phyloP scores from a whole-genome alignment of 768 basidiomycete species.

The Russula sp. region DNA sequence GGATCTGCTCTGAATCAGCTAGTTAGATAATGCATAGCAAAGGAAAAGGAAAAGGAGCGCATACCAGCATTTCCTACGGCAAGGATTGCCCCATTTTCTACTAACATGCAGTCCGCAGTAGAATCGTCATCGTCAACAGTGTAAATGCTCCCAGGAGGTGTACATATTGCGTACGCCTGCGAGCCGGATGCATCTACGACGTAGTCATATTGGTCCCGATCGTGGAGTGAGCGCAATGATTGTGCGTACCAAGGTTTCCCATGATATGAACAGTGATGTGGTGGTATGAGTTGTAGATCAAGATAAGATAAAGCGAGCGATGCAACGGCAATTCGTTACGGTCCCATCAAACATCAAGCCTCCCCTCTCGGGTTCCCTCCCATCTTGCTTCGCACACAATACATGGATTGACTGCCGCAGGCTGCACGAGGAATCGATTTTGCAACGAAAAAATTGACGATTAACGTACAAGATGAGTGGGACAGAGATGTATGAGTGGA shows the following conservation, averaged over 20 bases:
- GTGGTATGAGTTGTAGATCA: not conserved
- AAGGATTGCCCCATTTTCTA: slow-evolving; percentile 20
- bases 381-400: too few species aligned
- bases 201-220: not conserved
- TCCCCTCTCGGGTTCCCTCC: too few species aligned
- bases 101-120: slow-evolving; percentile 19
- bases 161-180: slow-evolving; percentile 56
- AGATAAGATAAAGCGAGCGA: slow-evolving; percentile 17
- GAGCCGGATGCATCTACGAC: slow-evolving; percentile 30
- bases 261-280: not conserved
- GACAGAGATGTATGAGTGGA: slow-evolving; percentile 28
- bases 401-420: slow-evolving; percentile 16
- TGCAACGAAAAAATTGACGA: slow-evolving; percentile 27
- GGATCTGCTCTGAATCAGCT: slow-evolving; percentile 29
- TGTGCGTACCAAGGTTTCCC: slow-evolving; percentile 6
- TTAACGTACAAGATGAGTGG: slow-evolving; percentile 34
- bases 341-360: too few species aligned
- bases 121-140: slow-evolving; percentile 53
- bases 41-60: slow-evolving; percentile 25
- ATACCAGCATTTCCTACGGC: slow-evolving; percentile 17
- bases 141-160: slow-evolving; percentile 53
- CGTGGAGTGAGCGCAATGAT: not conserved
- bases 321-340: not conserved
- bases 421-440: slow-evolving; percentile 23
- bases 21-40: too few species aligned